Base-by-base conservation (phyloP, 352 stramenopile species). In the Pythium grandisporangium region DNA sequence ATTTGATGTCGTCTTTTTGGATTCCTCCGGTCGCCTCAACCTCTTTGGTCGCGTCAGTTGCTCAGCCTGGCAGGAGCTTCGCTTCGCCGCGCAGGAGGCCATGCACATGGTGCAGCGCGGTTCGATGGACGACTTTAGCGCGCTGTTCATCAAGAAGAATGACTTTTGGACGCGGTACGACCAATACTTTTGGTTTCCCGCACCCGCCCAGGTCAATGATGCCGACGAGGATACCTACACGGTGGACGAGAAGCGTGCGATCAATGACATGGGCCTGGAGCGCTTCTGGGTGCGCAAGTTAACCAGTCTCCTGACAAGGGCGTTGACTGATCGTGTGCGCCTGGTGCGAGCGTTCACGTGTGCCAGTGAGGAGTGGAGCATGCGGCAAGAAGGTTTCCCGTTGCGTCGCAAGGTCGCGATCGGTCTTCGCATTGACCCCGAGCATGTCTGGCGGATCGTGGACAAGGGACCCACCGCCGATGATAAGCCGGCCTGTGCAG, bases 381-480 rank as follows among this genome's bases (percentile, higher is more conserved):
- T 85, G 45, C 55, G 60, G 5, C 58, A 78, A 13, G 38, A 40
- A 2, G 47, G 53, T 16, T 45, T 70, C 4, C 79, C 74, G 13
- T 35, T 50, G 12, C 46, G 44, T 20, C 62, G 74, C 20, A 85
- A 81, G 34, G 57, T 96, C 2, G 79, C 74, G 0, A 27, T 96
- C 38, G 87, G 84, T 27, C 37, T 96, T 26, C 58, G 65, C n/a
- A 72, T 96, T 23, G 63, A 95, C 43, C 58, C 70, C 1, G 69
- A 85, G 19, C 78, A 84, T 25, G 77, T 80, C 2, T 74, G 58
- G 51, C 72, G 87, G 14, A 76, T 95, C 23, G 82, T 96, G 4
- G 87, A 96, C 55, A 93, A 92, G 49, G 87, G 87, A 4, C 87
- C 87, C 16, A 61, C 70, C 0, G 85, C 81, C 0, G 85, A 96